These are phyloP conservation scores for Bathelium albidoporum DNA, from an alignment of 495 filamentous ascomycete species.

Conservation along the genomic window DNA sequence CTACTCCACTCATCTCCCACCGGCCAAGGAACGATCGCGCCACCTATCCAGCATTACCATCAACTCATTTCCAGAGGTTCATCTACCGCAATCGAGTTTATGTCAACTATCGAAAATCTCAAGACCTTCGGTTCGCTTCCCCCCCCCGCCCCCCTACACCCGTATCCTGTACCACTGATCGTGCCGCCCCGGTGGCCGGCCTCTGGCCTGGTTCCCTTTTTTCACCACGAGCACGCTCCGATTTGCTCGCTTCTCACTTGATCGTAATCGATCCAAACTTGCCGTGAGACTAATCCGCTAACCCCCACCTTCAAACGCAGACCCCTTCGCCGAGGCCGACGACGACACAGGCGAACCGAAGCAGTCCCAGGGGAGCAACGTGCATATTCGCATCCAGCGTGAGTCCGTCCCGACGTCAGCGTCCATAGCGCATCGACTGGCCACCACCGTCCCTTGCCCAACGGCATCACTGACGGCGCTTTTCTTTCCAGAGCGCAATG, in stretches of 20 bases:
- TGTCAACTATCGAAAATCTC: slow-evolving; percentile 80
- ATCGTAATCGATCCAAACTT: not conserved
- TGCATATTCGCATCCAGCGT: slow-evolving; percentile 99
- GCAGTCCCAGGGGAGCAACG: slow-evolving; percentile 86
- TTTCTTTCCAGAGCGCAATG: slow-evolving; percentile 79
- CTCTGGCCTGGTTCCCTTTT: not conserved
- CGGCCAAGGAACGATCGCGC: too few relatives aligned
- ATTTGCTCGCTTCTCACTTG: not conserved
- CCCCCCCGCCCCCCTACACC: not conserved
- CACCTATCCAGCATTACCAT: too few relatives aligned
- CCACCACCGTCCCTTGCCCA: slow-evolving; percentile 11
- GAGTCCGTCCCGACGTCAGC: slow-evolving; percentile 3
- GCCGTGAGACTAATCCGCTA: not conserved
- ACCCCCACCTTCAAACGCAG: slow-evolving; percentile 37
- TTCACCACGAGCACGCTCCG: not conserved
- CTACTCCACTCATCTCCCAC: not conserved
- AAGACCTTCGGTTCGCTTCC: slow-evolving; percentile 86
- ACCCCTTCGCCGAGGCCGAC: slow-evolving; percentile 99
- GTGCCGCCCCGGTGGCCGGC: not conserved
- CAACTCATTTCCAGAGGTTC: not conserved
- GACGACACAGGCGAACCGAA: slow-evolving; percentile 89
- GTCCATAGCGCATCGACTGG: slow-evolving; percentile 19
- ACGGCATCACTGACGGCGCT: slow-evolving; percentile 10
- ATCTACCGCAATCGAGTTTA: not conserved
- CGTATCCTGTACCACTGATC: not conserved